Evolutionary conservation across 129 eudicot genomes (phyloP).

Genomic region (Kitagawia praeruptora): DNA sequence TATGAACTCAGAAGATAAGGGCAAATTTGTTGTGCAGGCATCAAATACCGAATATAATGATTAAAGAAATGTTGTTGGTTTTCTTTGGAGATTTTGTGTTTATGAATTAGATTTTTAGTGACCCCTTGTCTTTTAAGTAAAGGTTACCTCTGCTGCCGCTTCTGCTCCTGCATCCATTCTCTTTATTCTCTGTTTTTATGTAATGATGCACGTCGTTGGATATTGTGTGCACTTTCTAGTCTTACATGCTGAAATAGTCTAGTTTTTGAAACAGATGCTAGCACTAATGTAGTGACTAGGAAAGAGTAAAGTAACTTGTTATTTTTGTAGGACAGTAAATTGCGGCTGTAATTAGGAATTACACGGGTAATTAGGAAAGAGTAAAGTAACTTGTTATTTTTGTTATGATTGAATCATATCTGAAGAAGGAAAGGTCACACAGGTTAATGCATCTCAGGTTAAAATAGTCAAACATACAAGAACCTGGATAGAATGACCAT

Average conservation of each 20-base stretch:
- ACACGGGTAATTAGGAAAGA: too few relatives aligned
- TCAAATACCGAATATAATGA: neutral
- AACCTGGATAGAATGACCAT: too few relatives aligned
- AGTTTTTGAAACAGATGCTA: neutral
- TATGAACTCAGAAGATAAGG: neutral
- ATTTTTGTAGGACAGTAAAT: neutral
- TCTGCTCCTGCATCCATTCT: neutral
- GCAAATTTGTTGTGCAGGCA: neutral
- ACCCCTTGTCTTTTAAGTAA: neutral
- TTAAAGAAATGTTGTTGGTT: neutral
- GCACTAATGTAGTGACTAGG: neutral
- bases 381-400: too few relatives aligned
- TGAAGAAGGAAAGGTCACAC: too few relatives aligned
- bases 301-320: neutral
- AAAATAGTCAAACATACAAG: too few relatives aligned
- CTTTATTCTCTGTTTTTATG: neutral
- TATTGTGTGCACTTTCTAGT: neutral
- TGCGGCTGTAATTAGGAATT: neutral
- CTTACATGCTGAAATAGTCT: neutral
- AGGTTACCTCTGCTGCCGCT: neutral
- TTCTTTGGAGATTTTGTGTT: neutral
- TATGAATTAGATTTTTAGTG: neutral
- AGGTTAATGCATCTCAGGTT: too few relatives aligned
- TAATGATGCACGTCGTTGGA: neutral
- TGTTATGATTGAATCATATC: too few relatives aligned